These are phyloP conservation scores for Aspergillus egyptiacus DNA, from an alignment of 495 filamentous ascomycete species.

Conservation along the genomic window DNA sequence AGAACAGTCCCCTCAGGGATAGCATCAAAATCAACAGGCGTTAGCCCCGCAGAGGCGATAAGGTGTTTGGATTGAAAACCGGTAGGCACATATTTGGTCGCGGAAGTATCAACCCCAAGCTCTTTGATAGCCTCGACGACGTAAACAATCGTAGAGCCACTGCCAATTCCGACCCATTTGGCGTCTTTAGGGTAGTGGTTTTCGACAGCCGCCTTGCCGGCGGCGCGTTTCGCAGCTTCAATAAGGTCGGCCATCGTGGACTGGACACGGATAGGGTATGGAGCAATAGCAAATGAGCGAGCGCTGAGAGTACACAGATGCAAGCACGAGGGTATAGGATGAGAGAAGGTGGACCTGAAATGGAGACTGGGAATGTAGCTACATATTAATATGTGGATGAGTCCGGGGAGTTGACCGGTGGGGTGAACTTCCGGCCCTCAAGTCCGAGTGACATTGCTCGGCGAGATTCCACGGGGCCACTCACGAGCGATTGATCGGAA, in stretches of 20 bases:
- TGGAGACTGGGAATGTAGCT: conserved; percentile 8
- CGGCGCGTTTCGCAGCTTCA: conserved; percentile 78
- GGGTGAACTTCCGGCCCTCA: conserved; percentile 6
- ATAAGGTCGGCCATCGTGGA: conserved; percentile 43
- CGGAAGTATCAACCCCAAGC: conserved; percentile 51
- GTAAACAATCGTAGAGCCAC: conserved; percentile 88
- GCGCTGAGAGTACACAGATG: conserved; percentile 11
- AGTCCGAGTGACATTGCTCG: conserved; percentile 9
- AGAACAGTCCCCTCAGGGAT: conserved; percentile 55
- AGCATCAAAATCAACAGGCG: conserved; percentile 67
- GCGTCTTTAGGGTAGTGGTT: conserved; percentile 73
- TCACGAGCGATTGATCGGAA: conserved; percentile 9
- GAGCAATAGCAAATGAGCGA: conserved; percentile 13
- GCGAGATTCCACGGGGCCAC: conserved; percentile 17
- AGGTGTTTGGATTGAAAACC: conserved; percentile 83
- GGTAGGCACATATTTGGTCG: conserved; percentile 81
- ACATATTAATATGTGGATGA: conserved; percentile 11
- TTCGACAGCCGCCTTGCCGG: conserved; percentile 74
- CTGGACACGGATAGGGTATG: conserved; percentile 16
- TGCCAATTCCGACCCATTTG: conserved; percentile 84
- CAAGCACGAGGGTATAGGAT: conserved; percentile 9
- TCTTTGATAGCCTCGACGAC: conserved; percentile 90
- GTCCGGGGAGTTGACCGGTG: conserved; percentile 13
- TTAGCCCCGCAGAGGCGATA: conserved; percentile 70
- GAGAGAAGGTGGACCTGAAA: conserved; percentile 10